Evolutionary conservation across 2,329 filamentous ascomycete genomes (phyloP), one percentile per base, ranked within the genome.

Genomic region (Aurifilum marmelostoma): DNA sequence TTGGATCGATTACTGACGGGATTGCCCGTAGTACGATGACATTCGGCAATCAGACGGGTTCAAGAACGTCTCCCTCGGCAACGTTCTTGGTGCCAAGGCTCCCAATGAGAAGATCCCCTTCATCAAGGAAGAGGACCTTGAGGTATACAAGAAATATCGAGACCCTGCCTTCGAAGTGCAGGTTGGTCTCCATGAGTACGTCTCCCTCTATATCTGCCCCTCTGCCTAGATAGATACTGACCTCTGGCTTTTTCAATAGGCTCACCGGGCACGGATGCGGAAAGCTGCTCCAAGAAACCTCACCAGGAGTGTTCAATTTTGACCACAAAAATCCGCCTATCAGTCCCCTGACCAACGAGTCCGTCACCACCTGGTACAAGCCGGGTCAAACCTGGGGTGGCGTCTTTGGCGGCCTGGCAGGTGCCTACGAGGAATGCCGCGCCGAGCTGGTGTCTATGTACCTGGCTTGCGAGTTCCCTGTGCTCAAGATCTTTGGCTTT

Each of bases 371-470:
- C 1, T 97, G 92, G 90, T 98, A 98, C 83, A 97, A 96, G 80
- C 93, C 93, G 2, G 94, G 94, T 2, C 93, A 97, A 80, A 98
- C 95, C 0, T 98, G 94, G 94, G 92, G 93, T 67, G 93, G 91
- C 6, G 93, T 97, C 0, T 98, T 98, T 76, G 94, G 94, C 34
- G 88, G 92, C 71, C 88, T 97, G 72, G 93, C 94, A 50, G 93
- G 91, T 3, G 92, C 91, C 21, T 97, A 97, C 76, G 95, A 98
- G 80, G 95, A 98, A 80, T 98, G 95, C 79, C 90, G 95, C 67
- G 95, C 95, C 5, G 95, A 98, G 79, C 92, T 94, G 75, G 94
- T 97, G 14, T 95, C 94, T 65, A 97, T 97, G 94, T 90, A 89
- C 56, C 84, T 98, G 67, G 77, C 90, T 76, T 97, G 94, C 80